phyloP scores from a whole-genome alignment of 176 grass and related monocot genomes.

The Miscanthus lutarioriparius region DNA sequence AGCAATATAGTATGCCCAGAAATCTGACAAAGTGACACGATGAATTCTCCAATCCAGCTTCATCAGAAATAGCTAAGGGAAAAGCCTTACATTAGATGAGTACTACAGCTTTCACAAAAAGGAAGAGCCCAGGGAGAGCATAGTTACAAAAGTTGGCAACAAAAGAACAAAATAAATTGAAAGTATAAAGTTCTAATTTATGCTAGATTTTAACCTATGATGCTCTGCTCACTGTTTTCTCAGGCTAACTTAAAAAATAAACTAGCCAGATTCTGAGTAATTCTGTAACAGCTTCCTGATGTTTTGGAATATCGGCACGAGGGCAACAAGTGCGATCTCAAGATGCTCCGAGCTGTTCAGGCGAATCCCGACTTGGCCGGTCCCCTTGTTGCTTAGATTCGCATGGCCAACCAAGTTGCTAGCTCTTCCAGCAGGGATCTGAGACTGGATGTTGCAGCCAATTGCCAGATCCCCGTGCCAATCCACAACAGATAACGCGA shows the following conservation, averaged over 20 bases:
- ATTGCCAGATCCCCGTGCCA: conserved; percentile 90
- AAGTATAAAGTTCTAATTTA: conserved; percentile 40
- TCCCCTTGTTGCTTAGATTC: conserved; percentile 85
- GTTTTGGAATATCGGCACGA: conserved; percentile 67
- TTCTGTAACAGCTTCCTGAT: conserved; percentile 49
- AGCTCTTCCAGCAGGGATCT: conserved; percentile 78
- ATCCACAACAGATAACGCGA: conserved; percentile 77
- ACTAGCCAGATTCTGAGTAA: conserved; percentile 38
- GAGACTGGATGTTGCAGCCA: conserved; percentile 77
- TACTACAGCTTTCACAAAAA: not conserved
- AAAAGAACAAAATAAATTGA: conserved; percentile 34
- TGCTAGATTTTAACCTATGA: conserved; percentile 37
- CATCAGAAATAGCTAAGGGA: not conserved
- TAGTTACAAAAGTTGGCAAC: conserved; percentile 33
- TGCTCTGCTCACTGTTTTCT: not conserved
- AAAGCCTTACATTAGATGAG: conserved; percentile 16
- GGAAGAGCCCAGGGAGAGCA: not conserved
- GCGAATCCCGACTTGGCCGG: conserved; percentile 72
- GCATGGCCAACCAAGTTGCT: conserved; percentile 68
- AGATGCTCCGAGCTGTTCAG: conserved; percentile 93
- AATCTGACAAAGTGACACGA: not conserved
- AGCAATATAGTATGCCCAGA: not conserved
- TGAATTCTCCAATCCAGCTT: not conserved
- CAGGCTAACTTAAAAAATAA: not conserved
- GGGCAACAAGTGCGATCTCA: conserved; percentile 69